phyloP scores from a whole-genome alignment of 768 basidiomycete species.

The Tricholoma flavovirens region DNA sequence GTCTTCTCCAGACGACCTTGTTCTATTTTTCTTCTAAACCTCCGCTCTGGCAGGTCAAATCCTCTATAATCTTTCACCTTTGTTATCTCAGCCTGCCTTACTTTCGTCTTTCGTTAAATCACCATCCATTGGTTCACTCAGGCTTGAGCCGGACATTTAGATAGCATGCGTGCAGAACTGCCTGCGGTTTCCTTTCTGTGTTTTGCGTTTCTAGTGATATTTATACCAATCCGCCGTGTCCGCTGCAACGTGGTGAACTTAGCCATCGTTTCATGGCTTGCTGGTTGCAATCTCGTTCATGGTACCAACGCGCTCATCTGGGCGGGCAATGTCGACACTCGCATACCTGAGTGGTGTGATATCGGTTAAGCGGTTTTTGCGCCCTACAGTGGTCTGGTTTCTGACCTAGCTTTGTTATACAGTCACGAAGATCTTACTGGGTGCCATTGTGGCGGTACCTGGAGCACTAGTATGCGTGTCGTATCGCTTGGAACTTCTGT shows the following conservation, averaged over 20 bases:
- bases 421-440: conserved; percentile 55
- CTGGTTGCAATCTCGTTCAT: conserved; percentile 41
- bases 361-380: conserved; percentile 42
- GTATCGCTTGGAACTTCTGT: conserved; percentile 45
- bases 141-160: not conserved
- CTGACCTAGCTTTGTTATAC: conserved; percentile 4
- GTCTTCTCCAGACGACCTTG: conserved; percentile 15
- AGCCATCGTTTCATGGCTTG: conserved; percentile 48
- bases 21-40: conserved; percentile 22
- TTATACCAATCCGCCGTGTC: conserved; percentile 40
- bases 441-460: conserved; percentile 50
- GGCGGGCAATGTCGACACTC: conserved; percentile 43
- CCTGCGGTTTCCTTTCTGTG: conserved; percentile 41
- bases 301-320: conserved; percentile 60
- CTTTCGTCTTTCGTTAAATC: not conserved
- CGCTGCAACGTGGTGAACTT: conserved; percentile 41
- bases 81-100: not conserved
- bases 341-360: conserved; percentile 67
- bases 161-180: conserved; percentile 30
- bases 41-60: not conserved
- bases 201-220: conserved; percentile 31
- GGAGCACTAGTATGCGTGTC: conserved; percentile 54
- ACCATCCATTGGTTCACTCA: not conserved
- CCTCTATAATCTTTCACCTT: not conserved
- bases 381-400: not conserved